phyloP scores from a whole-genome alignment of 164 flowering plant species.

The Litsea cubeba region DNA sequence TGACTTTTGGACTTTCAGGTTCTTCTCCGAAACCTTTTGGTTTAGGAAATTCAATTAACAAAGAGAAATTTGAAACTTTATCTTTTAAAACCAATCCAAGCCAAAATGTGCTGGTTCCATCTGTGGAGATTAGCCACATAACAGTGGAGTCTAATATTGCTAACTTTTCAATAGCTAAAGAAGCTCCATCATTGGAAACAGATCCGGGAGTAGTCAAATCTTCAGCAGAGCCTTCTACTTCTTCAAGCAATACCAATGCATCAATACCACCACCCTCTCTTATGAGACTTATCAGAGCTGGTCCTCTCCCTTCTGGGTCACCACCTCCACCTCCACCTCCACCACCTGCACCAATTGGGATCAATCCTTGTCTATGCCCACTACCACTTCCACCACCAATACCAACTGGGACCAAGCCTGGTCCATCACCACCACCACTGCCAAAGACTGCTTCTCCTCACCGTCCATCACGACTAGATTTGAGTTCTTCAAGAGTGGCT shows the following conservation, averaged over 20 bases:
- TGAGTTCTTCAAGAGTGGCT: conserved; percentile 20
- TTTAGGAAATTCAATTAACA: conserved; percentile 33
- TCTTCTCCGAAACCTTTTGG: conserved; percentile 45
- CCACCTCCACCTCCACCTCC: conserved; percentile 38
- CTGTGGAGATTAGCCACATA: conserved; percentile 22
- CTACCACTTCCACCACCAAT: conserved; percentile 27
- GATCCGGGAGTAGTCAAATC: conserved; percentile 4
- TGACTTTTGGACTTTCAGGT: conserved; percentile 41
- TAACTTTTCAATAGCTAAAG: conserved; percentile 18
- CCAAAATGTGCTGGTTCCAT: conserved; percentile 18
- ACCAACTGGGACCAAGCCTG: conserved; percentile 21
- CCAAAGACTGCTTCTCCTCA: conserved; percentile 38
- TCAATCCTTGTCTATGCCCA: conserved; percentile 15
- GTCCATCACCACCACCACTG: conserved; percentile 44
- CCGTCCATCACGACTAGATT: conserved; percentile 39
- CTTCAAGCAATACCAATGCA: neutral
- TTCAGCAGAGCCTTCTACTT: neutral
- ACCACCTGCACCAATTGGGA: conserved; percentile 14
- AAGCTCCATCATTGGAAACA: conserved; percentile 22
- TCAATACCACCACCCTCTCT: conserved; percentile 23
- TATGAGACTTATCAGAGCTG: conserved; percentile 29
- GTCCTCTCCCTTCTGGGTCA: conserved; percentile 35
- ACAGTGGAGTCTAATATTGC: conserved; percentile 21
- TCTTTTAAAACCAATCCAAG: conserved; percentile 22
- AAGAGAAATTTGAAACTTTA: conserved; percentile 33